Conservation (phyloP, 495 filamentous ascomycete genomes). For the Melanomma pulvis-pyrius region DNA sequence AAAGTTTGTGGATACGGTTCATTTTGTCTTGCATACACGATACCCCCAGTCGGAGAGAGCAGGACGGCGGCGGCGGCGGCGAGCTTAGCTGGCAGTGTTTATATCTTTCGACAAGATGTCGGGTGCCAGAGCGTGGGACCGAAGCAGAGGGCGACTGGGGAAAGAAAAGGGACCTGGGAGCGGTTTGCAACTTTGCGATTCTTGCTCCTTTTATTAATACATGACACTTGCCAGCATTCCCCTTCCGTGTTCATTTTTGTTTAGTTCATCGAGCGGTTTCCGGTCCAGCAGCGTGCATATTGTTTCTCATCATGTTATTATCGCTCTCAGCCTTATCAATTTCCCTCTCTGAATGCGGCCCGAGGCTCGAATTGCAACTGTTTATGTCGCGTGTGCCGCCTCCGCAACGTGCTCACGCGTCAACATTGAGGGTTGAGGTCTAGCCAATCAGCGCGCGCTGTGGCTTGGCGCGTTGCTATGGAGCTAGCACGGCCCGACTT, state of each 20-base stretch:
- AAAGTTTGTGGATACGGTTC: conserved; percentile 32
- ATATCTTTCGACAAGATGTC: conserved; percentile 13
- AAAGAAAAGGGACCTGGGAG: conserved; percentile 5
- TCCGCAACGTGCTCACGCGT: background rate
- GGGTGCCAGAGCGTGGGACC: background rate
- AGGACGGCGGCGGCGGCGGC: conserved; percentile 9
- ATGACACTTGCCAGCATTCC: conserved; percentile 2
- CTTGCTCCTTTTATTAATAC: conserved; percentile 6
- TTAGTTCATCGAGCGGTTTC: background rate
- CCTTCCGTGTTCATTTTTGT: conserved; percentile 8
- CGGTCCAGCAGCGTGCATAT: background rate
- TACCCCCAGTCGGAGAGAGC: conserved; percentile 35
- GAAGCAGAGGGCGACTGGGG: conserved; percentile 19
- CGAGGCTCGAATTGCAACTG: background rate
- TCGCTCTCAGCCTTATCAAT: background rate
- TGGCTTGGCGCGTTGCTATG: conserved; percentile 13
- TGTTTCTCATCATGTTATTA: background rate
- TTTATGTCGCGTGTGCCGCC: too few species aligned
- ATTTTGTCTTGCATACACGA: conserved; percentile 35
- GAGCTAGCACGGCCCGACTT: conserved; percentile 4
- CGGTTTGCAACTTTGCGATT: background rate
- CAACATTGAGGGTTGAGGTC: background rate
- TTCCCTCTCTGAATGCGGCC: background rate
- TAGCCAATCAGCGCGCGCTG: conserved; percentile 17
- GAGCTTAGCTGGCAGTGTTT: background rate